A percentile compares a stretch with the other conserved stretches of the same genome.
Conservation (phyloP, 2,329 filamentous ascomycete species). For the Epichloe uncinata region DNA sequence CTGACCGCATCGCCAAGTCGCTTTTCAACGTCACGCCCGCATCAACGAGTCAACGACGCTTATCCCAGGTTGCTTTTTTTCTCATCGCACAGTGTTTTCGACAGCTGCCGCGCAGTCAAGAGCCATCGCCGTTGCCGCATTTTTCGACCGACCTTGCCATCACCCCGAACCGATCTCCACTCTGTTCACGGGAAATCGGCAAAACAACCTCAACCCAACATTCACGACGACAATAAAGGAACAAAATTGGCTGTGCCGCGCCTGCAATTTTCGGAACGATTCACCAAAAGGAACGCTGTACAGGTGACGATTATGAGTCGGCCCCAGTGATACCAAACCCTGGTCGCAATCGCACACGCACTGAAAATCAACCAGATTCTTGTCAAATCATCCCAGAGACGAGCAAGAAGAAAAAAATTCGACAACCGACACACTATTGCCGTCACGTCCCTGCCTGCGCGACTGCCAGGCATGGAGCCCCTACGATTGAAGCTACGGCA, state of each 20-base stretch:
- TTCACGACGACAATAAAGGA: not conserved
- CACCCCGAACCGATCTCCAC: not conserved
- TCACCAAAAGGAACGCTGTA: not conserved
- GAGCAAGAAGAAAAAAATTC: not conserved
- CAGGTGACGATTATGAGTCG: constrained; percentile 11
- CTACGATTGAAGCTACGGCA: constrained; percentile 39
- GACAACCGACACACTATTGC: not conserved
- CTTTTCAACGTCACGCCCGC: not conserved
- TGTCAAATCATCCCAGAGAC: not conserved
- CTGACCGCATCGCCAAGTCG: constrained; percentile 2
- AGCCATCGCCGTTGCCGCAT: not conserved
- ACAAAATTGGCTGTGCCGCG: not conserved
- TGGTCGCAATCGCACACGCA: constrained; percentile 1
- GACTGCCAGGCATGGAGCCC: constrained; percentile 34
- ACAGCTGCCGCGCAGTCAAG: not conserved
- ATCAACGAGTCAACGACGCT: not conserved
- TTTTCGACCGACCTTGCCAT: not conserved
- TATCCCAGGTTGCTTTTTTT: not conserved
- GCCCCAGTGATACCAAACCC: constrained; percentile 8
- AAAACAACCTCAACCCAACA: not conserved
- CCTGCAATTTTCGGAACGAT: not conserved
- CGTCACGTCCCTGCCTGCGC: constrained; percentile 6
- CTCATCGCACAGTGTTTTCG: not conserved
- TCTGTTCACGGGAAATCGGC: not conserved
- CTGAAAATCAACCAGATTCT: not conserved